These are phyloP conservation scores for Diplocarpon mali DNA, from an alignment of 2,329 filamentous ascomycete species.

Conservation along the genomic window DNA sequence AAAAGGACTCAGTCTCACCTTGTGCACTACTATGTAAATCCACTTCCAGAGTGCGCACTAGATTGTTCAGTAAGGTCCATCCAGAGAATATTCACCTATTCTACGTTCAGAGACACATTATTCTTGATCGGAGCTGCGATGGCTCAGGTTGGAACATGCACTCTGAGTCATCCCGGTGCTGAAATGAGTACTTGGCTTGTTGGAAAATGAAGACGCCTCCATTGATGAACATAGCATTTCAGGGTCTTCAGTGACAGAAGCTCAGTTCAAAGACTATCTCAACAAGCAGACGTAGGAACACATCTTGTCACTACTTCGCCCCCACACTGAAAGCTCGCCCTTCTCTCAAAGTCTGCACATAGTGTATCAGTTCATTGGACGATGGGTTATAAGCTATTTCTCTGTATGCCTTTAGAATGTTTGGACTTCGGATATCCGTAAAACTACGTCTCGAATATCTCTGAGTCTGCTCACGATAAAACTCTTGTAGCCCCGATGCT, in stretches of 20 bases:
- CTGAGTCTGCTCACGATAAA: conserved; percentile 21
- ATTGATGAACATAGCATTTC: conserved; percentile 47
- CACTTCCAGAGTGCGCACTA: conserved; percentile 16
- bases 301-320: background rate
- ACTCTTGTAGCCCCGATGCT: background rate
- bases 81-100: conserved; percentile 23
- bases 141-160: no score
- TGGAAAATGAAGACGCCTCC: conserved; percentile 49
- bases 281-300: conserved; percentile 36
- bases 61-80: conserved; percentile 4
- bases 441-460: conserved; percentile 55
- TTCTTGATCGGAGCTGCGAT: conserved; percentile 15
- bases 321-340: background rate
- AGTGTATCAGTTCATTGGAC: conserved; percentile 57
- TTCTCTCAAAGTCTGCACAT: conserved; percentile 43
- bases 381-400: conserved; percentile 52
- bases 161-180: no score
- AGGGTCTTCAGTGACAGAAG: conserved; percentile 27
- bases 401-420: conserved; percentile 50
- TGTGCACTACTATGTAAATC: no score
- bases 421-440: conserved; percentile 50
- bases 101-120: conserved; percentile 17
- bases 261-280: conserved; percentile 32
- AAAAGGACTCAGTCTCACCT: no score
- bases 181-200: no score